Evolutionary conservation across 2,329 filamentous ascomycete species (phyloP).

Genomic region (Eutypella sp.): DNA sequence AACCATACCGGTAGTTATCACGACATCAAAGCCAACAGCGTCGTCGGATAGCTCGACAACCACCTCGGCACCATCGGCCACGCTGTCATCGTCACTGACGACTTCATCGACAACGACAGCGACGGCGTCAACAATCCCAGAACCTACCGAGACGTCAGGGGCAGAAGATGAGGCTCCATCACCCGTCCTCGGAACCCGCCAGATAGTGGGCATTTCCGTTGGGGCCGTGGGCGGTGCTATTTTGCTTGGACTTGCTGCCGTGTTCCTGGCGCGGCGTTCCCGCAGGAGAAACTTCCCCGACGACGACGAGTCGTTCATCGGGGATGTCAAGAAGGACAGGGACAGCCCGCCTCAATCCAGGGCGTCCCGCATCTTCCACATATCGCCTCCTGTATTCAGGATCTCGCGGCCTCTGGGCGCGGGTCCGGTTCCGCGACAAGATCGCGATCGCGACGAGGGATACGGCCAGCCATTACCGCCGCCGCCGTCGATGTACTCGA

Average conservation of each 20-base stretch:
- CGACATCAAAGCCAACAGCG: constrained; percentile 8
- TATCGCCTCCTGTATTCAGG: constrained; percentile 35
- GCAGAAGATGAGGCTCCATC: constrained; percentile 10
- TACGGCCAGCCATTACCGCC: constrained; percentile 22
- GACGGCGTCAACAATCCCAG: constrained; percentile 4
- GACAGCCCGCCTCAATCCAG: constrained; percentile 16
- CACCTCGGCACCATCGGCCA: too few species aligned
- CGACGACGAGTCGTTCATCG: constrained; percentile 33
- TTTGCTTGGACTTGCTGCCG: constrained; percentile 42
- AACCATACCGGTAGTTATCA: constrained; percentile 5
- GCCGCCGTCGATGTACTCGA: constrained; percentile 8
- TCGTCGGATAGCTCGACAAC: constrained; percentile 3
- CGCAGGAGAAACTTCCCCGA: constrained; percentile 36
- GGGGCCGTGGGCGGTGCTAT: constrained; percentile 44
- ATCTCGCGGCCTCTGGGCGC: constrained; percentile 16
- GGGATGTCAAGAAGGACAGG: constrained; percentile 33
- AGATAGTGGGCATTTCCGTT: constrained; percentile 55
- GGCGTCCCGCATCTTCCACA: constrained; percentile 30
- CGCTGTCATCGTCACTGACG: too few species aligned
- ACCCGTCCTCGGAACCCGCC: constrained; percentile 30
- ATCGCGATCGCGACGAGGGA: too few species aligned
- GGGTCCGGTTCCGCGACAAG: too few species aligned
- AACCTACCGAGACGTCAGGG: constrained; percentile 2
- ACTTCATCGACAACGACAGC: constrained; percentile 3
- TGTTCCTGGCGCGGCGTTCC: constrained; percentile 38